Evolutionary conservation across 345 rosid species (phyloP).

Genomic region (Gossypium arboreum): DNA sequence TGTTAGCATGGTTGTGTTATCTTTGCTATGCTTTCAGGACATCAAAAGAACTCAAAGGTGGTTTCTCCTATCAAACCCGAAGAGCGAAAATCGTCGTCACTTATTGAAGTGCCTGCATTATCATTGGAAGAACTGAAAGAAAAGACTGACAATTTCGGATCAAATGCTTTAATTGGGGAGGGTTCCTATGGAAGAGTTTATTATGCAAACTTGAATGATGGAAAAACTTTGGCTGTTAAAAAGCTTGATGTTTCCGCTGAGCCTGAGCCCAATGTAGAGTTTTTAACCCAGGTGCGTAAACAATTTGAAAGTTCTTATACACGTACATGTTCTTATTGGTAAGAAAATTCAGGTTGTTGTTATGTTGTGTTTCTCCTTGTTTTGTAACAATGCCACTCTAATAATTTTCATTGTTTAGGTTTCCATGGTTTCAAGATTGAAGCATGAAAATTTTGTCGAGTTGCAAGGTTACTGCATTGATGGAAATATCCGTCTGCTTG

Average conservation of each 20-base stretch:
- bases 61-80: slow-evolving; percentile 54
- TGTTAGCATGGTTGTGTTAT: not conserved
- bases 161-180: slow-evolving; percentile 95
- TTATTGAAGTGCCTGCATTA: slow-evolving; percentile 77
- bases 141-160: slow-evolving; percentile 84
- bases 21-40: slow-evolving; percentile 36
- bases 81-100: slow-evolving; percentile 62
- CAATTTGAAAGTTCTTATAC: slow-evolving; percentile 1
- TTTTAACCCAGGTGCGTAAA: slow-evolving; percentile 71
- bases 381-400: not conserved
- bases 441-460: slow-evolving; percentile 74
- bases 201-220: slow-evolving; percentile 58
- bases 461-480: slow-evolving; percentile 87
- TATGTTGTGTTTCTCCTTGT: not conserved
- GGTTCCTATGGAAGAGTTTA: slow-evolving; percentile 99
- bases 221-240: slow-evolving; percentile 75
- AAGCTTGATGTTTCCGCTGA: slow-evolving; percentile 87
- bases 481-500: slow-evolving; percentile 80
- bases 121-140: slow-evolving; percentile 74
- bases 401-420: slow-evolving; percentile 34
- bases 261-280: slow-evolving; percentile 69
- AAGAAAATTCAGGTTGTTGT: not conserved
- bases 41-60: slow-evolving; percentile 48
- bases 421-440: slow-evolving; percentile 82
- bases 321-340: not conserved